Percentiles rank a stretch among this genome's conserved stretches.
These are phyloP conservation scores for Eucalyptus caleyi DNA, from an alignment of 345 rosid genomes.

Conservation along the genomic window DNA sequence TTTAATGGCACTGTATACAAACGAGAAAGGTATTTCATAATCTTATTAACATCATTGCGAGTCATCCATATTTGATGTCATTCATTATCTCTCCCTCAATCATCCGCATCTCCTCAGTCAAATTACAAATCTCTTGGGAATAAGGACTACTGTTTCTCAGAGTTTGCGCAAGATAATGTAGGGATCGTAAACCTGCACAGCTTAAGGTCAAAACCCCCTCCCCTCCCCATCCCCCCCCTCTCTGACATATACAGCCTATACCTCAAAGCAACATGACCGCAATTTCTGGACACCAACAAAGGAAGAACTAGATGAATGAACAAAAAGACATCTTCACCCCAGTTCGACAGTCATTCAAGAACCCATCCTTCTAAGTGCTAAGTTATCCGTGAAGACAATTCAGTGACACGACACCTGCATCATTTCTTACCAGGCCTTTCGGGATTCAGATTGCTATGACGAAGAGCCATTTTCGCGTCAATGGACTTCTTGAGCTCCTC, in stretches of 20 bases:
- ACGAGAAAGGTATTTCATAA: not conserved
- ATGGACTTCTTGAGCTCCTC: conserved; percentile 80
- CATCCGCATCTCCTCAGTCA: not conserved
- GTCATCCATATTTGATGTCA: not conserved
- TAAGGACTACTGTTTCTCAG: not conserved
- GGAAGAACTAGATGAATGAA: not conserved
- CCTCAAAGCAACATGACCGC: not conserved
- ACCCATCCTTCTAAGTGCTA: not conserved
- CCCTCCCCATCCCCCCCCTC: not conserved
- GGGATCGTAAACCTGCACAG: not conserved
- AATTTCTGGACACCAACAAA: not conserved
- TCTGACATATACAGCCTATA: not conserved
- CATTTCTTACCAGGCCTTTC: conserved; percentile 77
- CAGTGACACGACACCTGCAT: not conserved
- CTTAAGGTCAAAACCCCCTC: not conserved
- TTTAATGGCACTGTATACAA: not conserved
- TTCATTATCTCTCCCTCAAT: not conserved
- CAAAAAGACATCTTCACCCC: not conserved
- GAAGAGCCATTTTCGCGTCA: conserved; percentile 82
- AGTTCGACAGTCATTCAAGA: not conserved
- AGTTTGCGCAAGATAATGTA: not conserved
- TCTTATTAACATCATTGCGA: not conserved
- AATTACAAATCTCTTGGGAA: not conserved
- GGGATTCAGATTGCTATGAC: conserved; percentile 85
- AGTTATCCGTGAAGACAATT: not conserved